Conservation (phyloP, 139 green algal species). For the Micractinium sp. region DNA sequence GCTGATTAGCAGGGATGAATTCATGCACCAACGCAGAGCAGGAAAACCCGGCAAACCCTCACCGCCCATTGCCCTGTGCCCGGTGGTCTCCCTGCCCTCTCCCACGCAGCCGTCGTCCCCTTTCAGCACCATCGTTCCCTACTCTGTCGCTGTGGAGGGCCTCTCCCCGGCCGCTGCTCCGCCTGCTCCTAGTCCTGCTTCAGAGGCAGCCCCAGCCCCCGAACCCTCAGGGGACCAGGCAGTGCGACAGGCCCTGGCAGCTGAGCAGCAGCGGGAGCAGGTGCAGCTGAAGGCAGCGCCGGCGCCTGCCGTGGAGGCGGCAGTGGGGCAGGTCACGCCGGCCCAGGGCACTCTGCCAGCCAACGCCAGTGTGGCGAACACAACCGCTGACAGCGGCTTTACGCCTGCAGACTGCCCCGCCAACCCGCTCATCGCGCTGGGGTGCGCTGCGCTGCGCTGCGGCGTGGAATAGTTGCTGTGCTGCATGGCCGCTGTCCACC, state of each 20-base stretch:
- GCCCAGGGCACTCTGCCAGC: not conserved
- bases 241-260: not conserved
- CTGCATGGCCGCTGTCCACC: not conserved
- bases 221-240: not conserved
- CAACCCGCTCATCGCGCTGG: not conserved
- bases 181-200: not conserved
- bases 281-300: not conserved
- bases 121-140: not conserved
- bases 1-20: too few species aligned
- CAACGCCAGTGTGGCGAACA: not conserved
- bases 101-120: not conserved
- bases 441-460: too few species aligned
- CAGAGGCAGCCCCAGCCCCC: not conserved
- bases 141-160: not conserved
- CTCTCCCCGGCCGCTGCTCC: not conserved
- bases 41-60: too few species aligned
- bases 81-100: not conserved
- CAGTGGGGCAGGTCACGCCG: not conserved
- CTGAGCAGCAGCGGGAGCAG: slow-evolving; percentile 10
- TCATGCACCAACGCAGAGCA: too few species aligned
- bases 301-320: not conserved
- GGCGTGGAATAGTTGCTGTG: not conserved
- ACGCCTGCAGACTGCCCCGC: not conserved
- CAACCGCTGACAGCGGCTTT: not conserved
- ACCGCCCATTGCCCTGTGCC: not conserved